Base-by-base conservation (phyloP, 441 rosid species). In the Theobroma grandiflorum region DNA sequence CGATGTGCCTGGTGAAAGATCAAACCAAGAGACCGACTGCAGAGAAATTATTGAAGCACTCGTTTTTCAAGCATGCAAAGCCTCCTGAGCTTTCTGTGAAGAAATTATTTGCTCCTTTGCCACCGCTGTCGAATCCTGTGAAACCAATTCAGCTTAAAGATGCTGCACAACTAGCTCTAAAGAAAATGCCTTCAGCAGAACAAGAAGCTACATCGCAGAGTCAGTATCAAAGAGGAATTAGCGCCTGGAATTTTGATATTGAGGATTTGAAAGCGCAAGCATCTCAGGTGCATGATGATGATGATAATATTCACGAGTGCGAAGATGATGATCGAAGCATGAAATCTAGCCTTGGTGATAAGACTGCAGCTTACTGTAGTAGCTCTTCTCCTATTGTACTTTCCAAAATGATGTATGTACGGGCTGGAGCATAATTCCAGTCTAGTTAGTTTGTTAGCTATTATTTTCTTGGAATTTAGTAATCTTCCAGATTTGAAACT, bases 231-330 rank as follows among this genome's bases (percentile, higher is more conserved):
- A 26, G 31, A 26, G 99, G 98, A 83, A 98, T 94, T 76, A 96
- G 99, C 85, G 98, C 99, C 76, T 96, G 99, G 99, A 92, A 96
- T 83, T 96, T 96, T 82, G 99, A 96, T 75, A 57, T 96, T 78
- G 95, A 88, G 75, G 99, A 96, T 91, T 85, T 96, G 79, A 94
- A 93, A 89, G 91, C 91, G 81, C 99, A 94, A 87, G 98, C 99
- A 72, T 92, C 98, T 33, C 85, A 93, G 71, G 98, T 89, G 64
- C 81, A 53, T 38, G 97, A 92, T 79, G 78, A 26, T 26, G 31
- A 26, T 26, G 31, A 26, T 26, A 26, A 26, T 26, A 26, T 26
- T 26, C 31, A 26, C 31, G 31, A 26, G 79, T 35, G 87, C 80
- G 83, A 93, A 89, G 31, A 26, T 58, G 94, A 94, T 57, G 91